Conservation (phyloP, 2,329 filamentous ascomycete species). For the Beauveria pseudobassiana region DNA sequence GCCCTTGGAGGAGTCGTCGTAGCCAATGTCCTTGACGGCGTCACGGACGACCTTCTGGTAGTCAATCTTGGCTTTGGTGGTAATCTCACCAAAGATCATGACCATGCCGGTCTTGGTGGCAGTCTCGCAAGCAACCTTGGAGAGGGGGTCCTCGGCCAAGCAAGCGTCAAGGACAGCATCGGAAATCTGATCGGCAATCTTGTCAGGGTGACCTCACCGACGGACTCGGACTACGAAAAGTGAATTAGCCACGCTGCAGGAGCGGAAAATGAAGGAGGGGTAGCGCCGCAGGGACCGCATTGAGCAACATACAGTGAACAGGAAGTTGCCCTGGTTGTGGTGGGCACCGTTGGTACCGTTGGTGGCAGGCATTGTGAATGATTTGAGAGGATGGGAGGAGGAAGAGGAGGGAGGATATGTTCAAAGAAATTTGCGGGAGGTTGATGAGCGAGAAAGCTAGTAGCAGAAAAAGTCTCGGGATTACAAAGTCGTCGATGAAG, state of each 20-base stretch:
- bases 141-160: conserved; percentile 86
- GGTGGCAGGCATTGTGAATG: conserved; percentile 49
- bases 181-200: conserved; percentile 97
- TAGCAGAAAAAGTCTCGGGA: conserved; percentile 10
- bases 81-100: conserved; percentile 98
- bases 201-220: conserved; percentile 88
- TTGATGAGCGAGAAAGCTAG: conserved; percentile 21
- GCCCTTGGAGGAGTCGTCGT: conserved; percentile 93
- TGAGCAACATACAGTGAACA: conserved; percentile 61
- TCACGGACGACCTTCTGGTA: conserved; percentile 96
- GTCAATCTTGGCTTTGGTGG: conserved; percentile 89
- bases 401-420: conserved; percentile 19
- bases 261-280: background rate
- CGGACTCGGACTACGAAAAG: conserved; percentile 64
- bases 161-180: conserved; percentile 99
- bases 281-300: background rate
- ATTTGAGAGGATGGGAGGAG: conserved; percentile 18
- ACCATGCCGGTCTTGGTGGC: conserved; percentile 99
- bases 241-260: conserved; percentile 18
- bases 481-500: background rate
- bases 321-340: conserved; percentile 63
- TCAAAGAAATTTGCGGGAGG: conserved; percentile 17
- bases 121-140: conserved; percentile 98
- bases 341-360: conserved; percentile 43
- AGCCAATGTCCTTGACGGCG: conserved; percentile 97